A percentile compares a stretch with the other conserved stretches of the same genome.
These are phyloP conservation scores for Brassica nigra DNA, from an alignment of 345 rosid species.

Conservation along the genomic window DNA sequence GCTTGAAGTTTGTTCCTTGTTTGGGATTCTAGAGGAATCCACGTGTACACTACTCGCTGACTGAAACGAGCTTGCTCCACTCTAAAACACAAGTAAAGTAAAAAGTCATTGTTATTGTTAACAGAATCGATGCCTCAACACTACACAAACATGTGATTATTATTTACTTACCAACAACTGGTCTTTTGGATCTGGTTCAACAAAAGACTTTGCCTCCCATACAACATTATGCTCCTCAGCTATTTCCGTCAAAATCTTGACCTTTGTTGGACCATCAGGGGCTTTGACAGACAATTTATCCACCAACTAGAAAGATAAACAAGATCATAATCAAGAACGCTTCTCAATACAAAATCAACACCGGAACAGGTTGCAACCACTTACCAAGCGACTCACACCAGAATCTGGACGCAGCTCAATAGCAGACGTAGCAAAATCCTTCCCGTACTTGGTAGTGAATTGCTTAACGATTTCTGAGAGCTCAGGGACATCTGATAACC, in stretches of 20 bases:
- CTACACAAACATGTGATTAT: too few species aligned
- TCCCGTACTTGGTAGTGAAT: constrained; percentile 80
- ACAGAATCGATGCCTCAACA: background rate
- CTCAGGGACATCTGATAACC: constrained; percentile 88
- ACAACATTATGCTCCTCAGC: constrained; percentile 72
- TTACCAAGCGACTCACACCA: constrained; percentile 89
- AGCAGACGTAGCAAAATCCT: constrained; percentile 72
- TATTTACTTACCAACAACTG: constrained; percentile 41
- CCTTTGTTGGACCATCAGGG: constrained; percentile 83
- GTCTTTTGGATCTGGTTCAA: constrained; percentile 58
- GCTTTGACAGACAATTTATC: constrained; percentile 80
- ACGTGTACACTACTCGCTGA: constrained; percentile 40
- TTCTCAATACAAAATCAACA: background rate
- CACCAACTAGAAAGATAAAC: constrained; percentile 53
- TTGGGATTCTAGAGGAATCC: constrained; percentile 47
- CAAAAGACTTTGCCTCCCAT: constrained; percentile 78
- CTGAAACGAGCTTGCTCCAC: constrained; percentile 60
- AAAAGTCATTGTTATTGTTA: background rate
- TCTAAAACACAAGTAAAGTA: constrained; percentile 43
- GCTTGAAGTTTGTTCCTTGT: constrained; percentile 41
- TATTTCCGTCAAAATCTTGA: constrained; percentile 72
- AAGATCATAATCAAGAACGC: background rate
- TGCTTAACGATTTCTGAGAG: constrained; percentile 69
- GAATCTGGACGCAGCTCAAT: constrained; percentile 86
- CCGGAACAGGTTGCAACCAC: constrained; percentile 18